Base-by-base conservation (phyloP, 768 basidiomycete species). In the Xanthoconium stramineum region DNA sequence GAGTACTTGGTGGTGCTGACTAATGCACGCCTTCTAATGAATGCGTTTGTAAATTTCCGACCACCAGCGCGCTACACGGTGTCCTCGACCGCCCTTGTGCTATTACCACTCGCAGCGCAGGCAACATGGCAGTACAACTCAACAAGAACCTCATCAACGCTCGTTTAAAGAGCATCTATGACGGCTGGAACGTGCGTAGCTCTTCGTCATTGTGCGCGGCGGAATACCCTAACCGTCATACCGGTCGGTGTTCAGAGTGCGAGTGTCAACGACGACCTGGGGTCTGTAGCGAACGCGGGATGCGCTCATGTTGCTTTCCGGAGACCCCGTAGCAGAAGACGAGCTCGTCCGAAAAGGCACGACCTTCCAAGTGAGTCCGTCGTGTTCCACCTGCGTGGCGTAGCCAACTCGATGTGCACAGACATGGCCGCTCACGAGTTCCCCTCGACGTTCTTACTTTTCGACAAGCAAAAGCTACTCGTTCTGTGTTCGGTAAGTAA, bases 371-470 rank as follows among this genome's bases (percentile, higher is more conserved):
- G 96, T 93, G 59, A 57, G 83, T 52, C 30, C 1, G 14, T 8
- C 14, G 10, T 30, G 13, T n/a, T 15, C n/a, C 28, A n/a, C 19
- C 17, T 7, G 35, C 1, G 39, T 24, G 17, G 28, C 3, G 39
- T 46, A 20, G 50, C 29, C 53, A 50, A 63, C 52, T 49, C 50
- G 47, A 48, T 37, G 3, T 43, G 38, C 54, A 28, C 61, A 97
- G 96, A 95, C 94, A 68, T 97, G 94, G 91, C 79, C 98, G 17
- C 81, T 98, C 98, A 94, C 72, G 96, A 99, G 72, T 98, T 98
- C 67, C 97, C 96, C 3, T 93, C 94, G 0, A 98, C 96, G 0
- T 77, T 98, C 30, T 80, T 95, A 55, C 76, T 98, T 19, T 89
- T 98, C 65, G 81, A 86, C 55, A 88, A 88, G 65, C 78, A 86